Conservation (phyloP, 192 early-diverging fungal genomes). For the Lobosporangium transversale region DNA sequence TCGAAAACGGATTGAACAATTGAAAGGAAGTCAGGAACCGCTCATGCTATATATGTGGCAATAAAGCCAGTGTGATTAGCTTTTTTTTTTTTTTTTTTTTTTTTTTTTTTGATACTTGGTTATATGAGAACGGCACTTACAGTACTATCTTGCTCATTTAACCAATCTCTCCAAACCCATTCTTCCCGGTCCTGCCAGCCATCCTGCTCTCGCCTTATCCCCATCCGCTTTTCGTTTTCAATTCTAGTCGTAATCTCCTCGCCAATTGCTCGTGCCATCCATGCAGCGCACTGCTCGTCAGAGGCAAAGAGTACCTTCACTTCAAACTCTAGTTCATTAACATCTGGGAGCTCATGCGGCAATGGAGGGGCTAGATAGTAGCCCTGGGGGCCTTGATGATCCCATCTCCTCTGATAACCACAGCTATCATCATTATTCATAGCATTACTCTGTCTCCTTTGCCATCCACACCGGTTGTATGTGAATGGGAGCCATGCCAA, state of each 20-base stretch:
- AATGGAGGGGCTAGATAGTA: too few relatives aligned
- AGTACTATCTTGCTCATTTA: slow-evolving; percentile 37
- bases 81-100: too few relatives aligned
- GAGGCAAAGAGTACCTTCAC: slow-evolving; percentile 22
- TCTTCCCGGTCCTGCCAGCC: slow-evolving; percentile 30
- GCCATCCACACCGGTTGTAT: background rate
- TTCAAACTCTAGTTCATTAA: slow-evolving; percentile 12
- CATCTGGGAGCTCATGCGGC: background rate
- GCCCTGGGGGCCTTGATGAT: too few relatives aligned
- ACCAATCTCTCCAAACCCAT: slow-evolving; percentile 41
- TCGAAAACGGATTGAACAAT: slow-evolving; percentile 35
- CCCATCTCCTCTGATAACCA: too few relatives aligned
- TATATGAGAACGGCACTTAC: too few relatives aligned
- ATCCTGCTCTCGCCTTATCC: slow-evolving; percentile 19
- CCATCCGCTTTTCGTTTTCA: background rate
- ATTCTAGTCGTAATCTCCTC: slow-evolving; percentile 11
- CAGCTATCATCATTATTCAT: too few relatives aligned
- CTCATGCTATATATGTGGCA: slow-evolving; percentile 18
- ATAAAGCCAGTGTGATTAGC: background rate
- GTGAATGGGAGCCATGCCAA: slow-evolving; percentile 11
- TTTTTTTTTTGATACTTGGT: too few relatives aligned
- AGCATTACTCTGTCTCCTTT: background rate
- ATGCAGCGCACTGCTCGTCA: slow-evolving; percentile 20
- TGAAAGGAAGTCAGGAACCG: slow-evolving; percentile 19
- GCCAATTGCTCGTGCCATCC: slow-evolving; percentile 20